phyloP scores from a whole-genome alignment of 108 stramenopile genomes.

The Skeletonema marinoi region DNA sequence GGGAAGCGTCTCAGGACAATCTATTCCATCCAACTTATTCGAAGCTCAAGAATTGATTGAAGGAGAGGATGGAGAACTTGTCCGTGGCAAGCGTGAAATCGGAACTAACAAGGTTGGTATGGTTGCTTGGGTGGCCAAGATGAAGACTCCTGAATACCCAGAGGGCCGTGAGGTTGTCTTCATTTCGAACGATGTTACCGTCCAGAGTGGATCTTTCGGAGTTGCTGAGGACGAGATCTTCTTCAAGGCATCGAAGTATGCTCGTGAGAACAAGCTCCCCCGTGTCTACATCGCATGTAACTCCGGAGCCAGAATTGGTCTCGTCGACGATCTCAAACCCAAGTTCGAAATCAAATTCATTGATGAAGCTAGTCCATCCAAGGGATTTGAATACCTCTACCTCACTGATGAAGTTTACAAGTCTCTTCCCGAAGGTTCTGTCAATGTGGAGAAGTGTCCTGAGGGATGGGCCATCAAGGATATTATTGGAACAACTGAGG shows the following conservation, averaged over 20 bases:
- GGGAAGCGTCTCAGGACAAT: constrained; percentile 47
- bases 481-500: constrained; percentile 94
- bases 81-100: constrained; percentile 74
- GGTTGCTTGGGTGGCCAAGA: constrained; percentile 90
- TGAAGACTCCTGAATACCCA: constrained; percentile 98
- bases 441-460: constrained; percentile 83
- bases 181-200: constrained; percentile 98
- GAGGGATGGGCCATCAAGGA: constrained; percentile 92
- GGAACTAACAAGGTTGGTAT: constrained; percentile 98
- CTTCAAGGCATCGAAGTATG: constrained; percentile 90
- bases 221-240: constrained; percentile 96
- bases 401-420: constrained; percentile 92
- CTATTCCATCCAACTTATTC: constrained; percentile 75
- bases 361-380: constrained; percentile 83
- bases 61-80: constrained; percentile 75
- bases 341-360: constrained; percentile 95
- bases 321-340: constrained; percentile 96
- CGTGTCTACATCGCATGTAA: constrained; percentile 97
- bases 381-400: constrained; percentile 98
- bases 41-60: constrained; percentile 79
- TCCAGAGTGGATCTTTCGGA: constrained; percentile 97
- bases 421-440: constrained; percentile 82
- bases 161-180: constrained; percentile 96
- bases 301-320: constrained; percentile 97
- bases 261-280: constrained; percentile 89